phyloP scores from a whole-genome alignment of 305 asterid genomes.

The Fraxinus floribunda region DNA sequence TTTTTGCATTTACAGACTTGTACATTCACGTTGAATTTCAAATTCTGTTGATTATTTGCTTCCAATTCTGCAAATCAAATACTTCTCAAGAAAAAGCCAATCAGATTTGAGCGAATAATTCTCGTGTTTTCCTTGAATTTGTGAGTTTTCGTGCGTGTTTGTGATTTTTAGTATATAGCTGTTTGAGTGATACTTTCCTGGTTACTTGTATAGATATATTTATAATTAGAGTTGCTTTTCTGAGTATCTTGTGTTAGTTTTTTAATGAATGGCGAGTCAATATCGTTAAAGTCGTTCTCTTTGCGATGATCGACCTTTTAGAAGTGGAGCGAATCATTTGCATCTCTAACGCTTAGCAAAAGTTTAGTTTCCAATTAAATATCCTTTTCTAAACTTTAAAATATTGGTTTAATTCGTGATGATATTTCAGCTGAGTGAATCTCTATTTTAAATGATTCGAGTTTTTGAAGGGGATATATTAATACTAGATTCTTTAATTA shows the following conservation, averaged over 20 bases:
- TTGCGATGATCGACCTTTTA: slow-evolving; percentile 6
- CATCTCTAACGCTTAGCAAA: background rate
- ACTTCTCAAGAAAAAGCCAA: slow-evolving; percentile 17
- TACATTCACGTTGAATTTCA: slow-evolving; percentile 18
- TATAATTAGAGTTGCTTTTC: background rate
- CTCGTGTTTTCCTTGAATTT: background rate
- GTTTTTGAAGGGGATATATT: background rate
- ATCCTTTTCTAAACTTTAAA: background rate
- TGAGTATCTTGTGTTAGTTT: slow-evolving; percentile 9
- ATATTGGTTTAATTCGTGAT: background rate
- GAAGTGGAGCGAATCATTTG: slow-evolving; percentile 11
- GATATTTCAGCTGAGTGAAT: slow-evolving; percentile 2
- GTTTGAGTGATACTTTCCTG: slow-evolving; percentile 13
- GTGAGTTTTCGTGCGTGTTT: slow-evolving; percentile 13
- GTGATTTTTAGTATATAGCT: slow-evolving; percentile 26
- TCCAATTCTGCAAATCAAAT: slow-evolving; percentile 4
- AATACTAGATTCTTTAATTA: slow-evolving; percentile 6
- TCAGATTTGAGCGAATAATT: slow-evolving; percentile 9
- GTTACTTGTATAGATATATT: background rate
- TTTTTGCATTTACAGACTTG: slow-evolving; percentile 34
- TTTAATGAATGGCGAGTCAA: slow-evolving; percentile 1
- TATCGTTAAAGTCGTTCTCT: slow-evolving; percentile 4
- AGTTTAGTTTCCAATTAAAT: background rate
- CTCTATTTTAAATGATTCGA: slow-evolving; percentile 6
- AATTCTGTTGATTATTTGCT: slow-evolving; percentile 3